A percentile compares a stretch with the other conserved stretches of the same genome.
Conservation (phyloP, 1,284 basidiomycete genomes). For the Boletus mariae region DNA sequence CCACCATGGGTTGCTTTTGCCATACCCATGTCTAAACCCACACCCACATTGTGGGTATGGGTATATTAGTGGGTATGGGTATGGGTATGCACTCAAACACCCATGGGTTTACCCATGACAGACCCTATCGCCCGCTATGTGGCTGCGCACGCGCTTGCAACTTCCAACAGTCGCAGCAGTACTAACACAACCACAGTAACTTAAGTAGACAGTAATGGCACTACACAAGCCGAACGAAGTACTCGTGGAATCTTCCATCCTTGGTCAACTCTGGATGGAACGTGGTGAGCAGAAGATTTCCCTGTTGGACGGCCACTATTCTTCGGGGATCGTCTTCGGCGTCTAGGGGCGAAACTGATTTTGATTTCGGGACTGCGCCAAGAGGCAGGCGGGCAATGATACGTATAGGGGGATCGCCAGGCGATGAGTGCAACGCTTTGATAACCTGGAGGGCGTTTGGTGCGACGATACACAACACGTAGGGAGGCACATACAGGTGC, state of each 20-base stretch:
- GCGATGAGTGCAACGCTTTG: conserved; percentile 43
- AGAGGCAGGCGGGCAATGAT: conserved; percentile 74
- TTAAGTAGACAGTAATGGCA: conserved; percentile 21
- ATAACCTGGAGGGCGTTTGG: conserved; percentile 51
- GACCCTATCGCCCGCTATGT: too few species aligned
- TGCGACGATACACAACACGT: neutral
- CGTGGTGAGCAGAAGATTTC: conserved; percentile 80
- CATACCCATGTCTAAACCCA: too few species aligned
- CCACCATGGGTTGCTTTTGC: too few species aligned
- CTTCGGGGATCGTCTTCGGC: conserved; percentile 50
- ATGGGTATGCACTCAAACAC: too few species aligned
- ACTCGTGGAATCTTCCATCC: conserved; percentile 88
- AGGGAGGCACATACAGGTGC: conserved; percentile 67
- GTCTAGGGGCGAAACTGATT: conserved; percentile 32
- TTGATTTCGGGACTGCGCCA: conserved; percentile 51
- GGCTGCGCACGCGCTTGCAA: too few species aligned
- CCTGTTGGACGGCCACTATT: conserved; percentile 86
- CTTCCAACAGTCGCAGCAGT: too few species aligned
- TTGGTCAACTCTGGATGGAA: conserved; percentile 94
- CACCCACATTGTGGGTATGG: too few species aligned
- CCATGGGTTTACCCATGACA: too few species aligned
- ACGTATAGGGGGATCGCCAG: conserved; percentile 46
- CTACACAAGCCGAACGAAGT: conserved; percentile 71
- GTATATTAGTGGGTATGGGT: too few species aligned
- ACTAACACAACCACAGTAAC: neutral